Percentiles rank a stretch among this genome's conserved stretches.
Evolutionary conservation across 176 grass and related monocot genomes (phyloP).

Genomic region (Carex pumila): DNA sequence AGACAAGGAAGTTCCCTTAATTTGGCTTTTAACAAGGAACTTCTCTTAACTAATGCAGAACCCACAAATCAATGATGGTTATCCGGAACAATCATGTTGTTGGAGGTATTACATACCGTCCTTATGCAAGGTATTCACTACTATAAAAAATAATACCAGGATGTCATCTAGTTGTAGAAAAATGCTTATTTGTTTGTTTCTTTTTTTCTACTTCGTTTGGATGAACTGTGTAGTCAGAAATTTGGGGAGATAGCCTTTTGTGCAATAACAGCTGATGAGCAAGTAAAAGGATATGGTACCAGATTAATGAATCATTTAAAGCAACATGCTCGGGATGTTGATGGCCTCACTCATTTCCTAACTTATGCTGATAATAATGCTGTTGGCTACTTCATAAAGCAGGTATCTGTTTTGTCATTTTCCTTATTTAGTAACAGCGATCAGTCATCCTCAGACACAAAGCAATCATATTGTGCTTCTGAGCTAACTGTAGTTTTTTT

Average conservation of each 20-base stretch:
- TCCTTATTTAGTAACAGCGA: background rate
- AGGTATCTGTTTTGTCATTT: constrained; percentile 38
- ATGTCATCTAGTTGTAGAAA: constrained; percentile 1
- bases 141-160: background rate
- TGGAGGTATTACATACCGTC: constrained; percentile 96
- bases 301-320: constrained; percentile 99
- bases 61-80: constrained; percentile 99
- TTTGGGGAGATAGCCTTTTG: constrained; percentile 99
- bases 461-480: background rate
- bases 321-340: constrained; percentile 92
- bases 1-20: background rate
- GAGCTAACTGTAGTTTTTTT: background rate
- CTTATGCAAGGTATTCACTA: constrained; percentile 69
- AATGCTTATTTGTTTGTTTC: background rate
- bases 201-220: constrained; percentile 16
- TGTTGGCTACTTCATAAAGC: constrained; percentile 95
- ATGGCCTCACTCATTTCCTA: constrained; percentile 95
- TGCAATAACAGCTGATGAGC: constrained; percentile 97
- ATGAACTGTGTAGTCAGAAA: constrained; percentile 56
- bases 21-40: background rate
- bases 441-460: background rate
- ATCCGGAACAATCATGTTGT: constrained; percentile 95
- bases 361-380: constrained; percentile 99
- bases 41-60: constrained; percentile 42
- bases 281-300: constrained; percentile 99